Percentiles rank a stretch among this genome's conserved stretches.
Conservation (phyloP, 257 asterid species). For the Handroanthus guayacan region DNA sequence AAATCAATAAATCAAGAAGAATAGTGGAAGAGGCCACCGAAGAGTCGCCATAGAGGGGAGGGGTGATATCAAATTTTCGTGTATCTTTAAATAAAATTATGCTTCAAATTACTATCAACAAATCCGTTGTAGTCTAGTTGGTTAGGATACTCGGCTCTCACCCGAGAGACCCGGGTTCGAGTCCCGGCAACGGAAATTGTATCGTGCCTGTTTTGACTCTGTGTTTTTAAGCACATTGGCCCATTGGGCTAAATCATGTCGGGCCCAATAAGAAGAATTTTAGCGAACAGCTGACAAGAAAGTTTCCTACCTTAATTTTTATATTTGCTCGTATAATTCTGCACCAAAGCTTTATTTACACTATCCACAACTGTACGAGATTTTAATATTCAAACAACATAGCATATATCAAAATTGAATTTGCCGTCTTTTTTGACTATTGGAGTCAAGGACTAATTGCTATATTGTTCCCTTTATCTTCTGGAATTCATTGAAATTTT, state of each 20-base stretch:
- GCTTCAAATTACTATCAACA: too few species aligned
- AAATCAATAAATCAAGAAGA: not conserved
- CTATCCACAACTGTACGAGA: not conserved
- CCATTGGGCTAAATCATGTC: too few species aligned
- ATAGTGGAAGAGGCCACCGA: slow-evolving; percentile 29
- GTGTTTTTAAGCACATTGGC: too few species aligned
- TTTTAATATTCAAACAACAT: not conserved
- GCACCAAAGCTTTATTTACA: too few species aligned
- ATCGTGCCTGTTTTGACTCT: too few species aligned
- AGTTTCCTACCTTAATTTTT: too few species aligned
- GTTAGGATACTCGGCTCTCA: slow-evolving; percentile 99
- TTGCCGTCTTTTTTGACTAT: not conserved
- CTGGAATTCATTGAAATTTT: not conserved
- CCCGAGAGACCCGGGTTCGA: slow-evolving; percentile 97
- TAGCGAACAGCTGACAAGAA: too few species aligned
- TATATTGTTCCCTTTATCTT: not conserved
- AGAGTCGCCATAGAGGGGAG: not conserved
- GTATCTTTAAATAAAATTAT: too few species aligned
- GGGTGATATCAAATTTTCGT: too few species aligned
- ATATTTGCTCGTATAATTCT: too few species aligned
- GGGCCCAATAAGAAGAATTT: too few species aligned
- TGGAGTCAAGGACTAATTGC: not conserved
- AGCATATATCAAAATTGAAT: not conserved
- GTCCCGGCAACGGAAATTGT: slow-evolving; percentile 96
- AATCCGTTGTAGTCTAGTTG: slow-evolving; percentile 96